Evolutionary conservation across 2,329 filamentous ascomycete species (phyloP).

Genomic region (Cercospora sp.): DNA sequence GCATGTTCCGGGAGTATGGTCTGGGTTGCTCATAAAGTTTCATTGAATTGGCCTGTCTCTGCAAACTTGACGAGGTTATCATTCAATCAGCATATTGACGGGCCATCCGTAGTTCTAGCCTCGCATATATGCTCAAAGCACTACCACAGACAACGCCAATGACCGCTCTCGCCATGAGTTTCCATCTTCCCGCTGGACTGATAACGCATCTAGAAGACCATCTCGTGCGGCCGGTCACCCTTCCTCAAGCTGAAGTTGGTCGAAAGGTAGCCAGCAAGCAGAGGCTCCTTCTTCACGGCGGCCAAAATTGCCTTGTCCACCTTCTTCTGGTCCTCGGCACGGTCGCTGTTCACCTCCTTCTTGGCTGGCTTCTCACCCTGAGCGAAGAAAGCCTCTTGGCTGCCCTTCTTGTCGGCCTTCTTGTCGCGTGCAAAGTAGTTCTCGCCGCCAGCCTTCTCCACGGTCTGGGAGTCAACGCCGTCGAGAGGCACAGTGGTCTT

Average conservation of each 20-base stretch:
- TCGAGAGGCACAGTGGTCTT: conserved; percentile 80
- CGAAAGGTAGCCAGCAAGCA: conserved; percentile 89
- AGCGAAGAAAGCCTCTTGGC: conserved; percentile 98
- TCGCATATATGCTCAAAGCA: conserved; percentile 20
- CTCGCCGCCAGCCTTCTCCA: conserved; percentile 76
- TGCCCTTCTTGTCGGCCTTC: conserved; percentile 84
- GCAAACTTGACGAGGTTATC: conserved; percentile 21
- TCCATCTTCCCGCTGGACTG: conserved; percentile 20
- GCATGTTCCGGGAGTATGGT: not conserved
- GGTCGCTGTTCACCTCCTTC: conserved; percentile 91
- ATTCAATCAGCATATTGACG: conserved; percentile 22
- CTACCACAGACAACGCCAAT: conserved; percentile 25
- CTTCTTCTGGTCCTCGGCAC: conserved; percentile 96
- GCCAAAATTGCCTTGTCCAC: conserved; percentile 94
- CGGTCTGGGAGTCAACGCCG: conserved; percentile 69
- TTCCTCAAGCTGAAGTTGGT: conserved; percentile 98
- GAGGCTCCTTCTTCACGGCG: conserved; percentile 97
- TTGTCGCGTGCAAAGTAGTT: conserved; percentile 98
- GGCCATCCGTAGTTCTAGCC: conserved; percentile 13
- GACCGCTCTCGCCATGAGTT: conserved; percentile 27
- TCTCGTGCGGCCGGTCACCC: conserved; percentile 99
- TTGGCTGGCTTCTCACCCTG: conserved; percentile 98
- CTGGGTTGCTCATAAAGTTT: conserved; percentile 17
- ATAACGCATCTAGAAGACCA: conserved; percentile 80
- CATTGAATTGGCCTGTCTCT: conserved; percentile 17